Percentiles rank a stretch among this genome's conserved stretches.
These are phyloP conservation scores for Ettlia oleoabundans DNA, from an alignment of 139 green algal species.

Conservation along the genomic window DNA sequence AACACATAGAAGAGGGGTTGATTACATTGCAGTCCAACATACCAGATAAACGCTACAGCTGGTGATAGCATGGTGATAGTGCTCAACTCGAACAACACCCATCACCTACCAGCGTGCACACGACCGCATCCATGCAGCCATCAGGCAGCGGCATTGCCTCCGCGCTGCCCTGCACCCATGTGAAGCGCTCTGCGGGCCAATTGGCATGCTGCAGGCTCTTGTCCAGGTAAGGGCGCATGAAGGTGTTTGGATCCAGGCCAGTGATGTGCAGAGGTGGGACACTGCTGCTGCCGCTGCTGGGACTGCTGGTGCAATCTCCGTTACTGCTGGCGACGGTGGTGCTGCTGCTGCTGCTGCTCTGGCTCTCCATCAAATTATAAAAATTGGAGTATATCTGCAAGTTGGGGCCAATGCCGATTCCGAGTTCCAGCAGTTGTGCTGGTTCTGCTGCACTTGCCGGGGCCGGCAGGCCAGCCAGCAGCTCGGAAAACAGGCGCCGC, in stretches of 20 bases:
- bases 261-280: slow-evolving; percentile 38
- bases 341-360: not conserved
- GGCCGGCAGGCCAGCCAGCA: slow-evolving; percentile 5
- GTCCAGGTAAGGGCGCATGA: slow-evolving; percentile 59
- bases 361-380: not conserved
- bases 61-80: not conserved
- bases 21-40: not conserved
- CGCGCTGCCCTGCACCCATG: slow-evolving; percentile 52
- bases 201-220: slow-evolving; percentile 17
- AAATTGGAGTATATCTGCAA: not conserved
- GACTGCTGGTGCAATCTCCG: no score
- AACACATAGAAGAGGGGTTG: no score
- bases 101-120: slow-evolving; percentile 61
- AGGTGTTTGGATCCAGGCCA: slow-evolving; percentile 72
- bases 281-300: not conserved
- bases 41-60: not conserved
- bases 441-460: not conserved
- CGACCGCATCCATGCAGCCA: slow-evolving; percentile 58
- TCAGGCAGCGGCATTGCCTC: slow-evolving; percentile 63
- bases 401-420: slow-evolving; percentile 59
- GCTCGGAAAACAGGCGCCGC: slow-evolving; percentile 18
- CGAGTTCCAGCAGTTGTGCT: slow-evolving; percentile 62
- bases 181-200: slow-evolving; percentile 32
- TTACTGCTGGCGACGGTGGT: not conserved
- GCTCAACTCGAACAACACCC: not conserved